These are phyloP conservation scores for Bruguiera parviflora DNA, from an alignment of 345 rosid species.

Conservation along the genomic window DNA sequence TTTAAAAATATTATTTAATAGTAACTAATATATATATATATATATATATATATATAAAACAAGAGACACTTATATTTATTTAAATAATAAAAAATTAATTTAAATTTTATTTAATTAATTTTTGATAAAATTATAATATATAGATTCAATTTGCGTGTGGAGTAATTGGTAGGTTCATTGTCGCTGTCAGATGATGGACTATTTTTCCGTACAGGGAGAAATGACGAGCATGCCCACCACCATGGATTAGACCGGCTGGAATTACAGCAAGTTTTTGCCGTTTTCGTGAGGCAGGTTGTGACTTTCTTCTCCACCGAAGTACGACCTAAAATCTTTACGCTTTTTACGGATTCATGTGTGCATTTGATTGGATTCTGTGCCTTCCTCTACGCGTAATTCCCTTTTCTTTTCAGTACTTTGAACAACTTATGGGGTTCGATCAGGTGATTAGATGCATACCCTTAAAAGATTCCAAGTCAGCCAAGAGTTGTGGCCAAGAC, in stretches of 20 bases:
- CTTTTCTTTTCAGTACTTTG: neutral
- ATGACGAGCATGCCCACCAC: conserved; percentile 13
- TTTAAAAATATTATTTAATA: too few relatives aligned
- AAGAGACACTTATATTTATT: too few relatives aligned
- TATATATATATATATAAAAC: too few relatives aligned
- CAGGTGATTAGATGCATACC: too few relatives aligned
- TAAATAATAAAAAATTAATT: too few relatives aligned
- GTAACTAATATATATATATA: too few relatives aligned
- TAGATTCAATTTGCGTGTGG: neutral
- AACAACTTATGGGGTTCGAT: too few relatives aligned
- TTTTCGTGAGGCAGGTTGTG: neutral
- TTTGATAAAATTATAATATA: too few relatives aligned
- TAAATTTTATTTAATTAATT: too few relatives aligned
- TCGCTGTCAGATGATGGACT: neutral
- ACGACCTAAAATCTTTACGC: neutral
- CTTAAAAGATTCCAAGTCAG: too few relatives aligned
- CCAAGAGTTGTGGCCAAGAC: too few relatives aligned
- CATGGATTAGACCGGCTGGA: conserved; percentile 1
- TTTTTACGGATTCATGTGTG: neutral
- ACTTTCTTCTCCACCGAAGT: conserved; percentile 6
- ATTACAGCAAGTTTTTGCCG: neutral
- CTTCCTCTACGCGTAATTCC: neutral
- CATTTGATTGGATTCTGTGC: conserved; percentile 4
- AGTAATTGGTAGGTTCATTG: conserved; percentile 16
- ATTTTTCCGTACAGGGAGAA: neutral